Percentiles rank a stretch among this genome's conserved stretches.
These are phyloP conservation scores for Daldinia bambusicola DNA, from an alignment of 495 filamentous ascomycete species.

Conservation along the genomic window DNA sequence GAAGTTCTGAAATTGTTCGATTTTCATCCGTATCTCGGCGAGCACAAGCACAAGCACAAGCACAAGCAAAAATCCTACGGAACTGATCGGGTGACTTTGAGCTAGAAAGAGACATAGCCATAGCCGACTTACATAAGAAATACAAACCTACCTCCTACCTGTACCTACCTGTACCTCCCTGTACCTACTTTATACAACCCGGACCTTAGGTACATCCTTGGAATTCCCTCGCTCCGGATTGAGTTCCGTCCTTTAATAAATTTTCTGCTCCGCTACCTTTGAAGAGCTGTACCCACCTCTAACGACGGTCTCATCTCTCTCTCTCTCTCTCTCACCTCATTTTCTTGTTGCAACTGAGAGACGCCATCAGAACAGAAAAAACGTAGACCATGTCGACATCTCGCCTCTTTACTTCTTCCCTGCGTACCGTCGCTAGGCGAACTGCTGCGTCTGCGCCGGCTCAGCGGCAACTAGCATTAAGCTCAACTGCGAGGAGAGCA, in stretches of 20 bases:
- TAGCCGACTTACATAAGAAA: constrained; percentile 5
- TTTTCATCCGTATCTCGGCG: too few species aligned
- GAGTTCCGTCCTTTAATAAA: background rate
- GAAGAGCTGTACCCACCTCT: background rate
- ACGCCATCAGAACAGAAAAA: background rate
- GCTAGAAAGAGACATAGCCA: background rate
- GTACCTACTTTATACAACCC: too few species aligned
- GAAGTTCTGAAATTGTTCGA: too few species aligned
- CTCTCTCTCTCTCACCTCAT: background rate
- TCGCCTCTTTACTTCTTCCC: constrained; percentile 16
- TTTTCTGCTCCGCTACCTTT: background rate
- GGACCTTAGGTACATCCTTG: background rate
- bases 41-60: background rate
- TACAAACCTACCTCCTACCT: too few species aligned
- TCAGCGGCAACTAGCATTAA: constrained; percentile 6
- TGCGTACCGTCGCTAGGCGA: constrained; percentile 27
- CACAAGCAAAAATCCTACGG: background rate
- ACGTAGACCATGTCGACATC: constrained; percentile 22
- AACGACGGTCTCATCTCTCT: too few species aligned
- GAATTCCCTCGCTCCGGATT: background rate
- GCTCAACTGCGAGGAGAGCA: constrained; percentile 21
- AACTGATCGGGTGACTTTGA: background rate
- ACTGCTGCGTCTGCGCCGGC: constrained; percentile 6
- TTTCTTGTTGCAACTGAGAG: background rate
- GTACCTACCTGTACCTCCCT: too few species aligned